These are phyloP conservation scores for Fusarium verrucosum DNA, from an alignment of 2,329 filamentous ascomycete genomes.

Conservation along the genomic window DNA sequence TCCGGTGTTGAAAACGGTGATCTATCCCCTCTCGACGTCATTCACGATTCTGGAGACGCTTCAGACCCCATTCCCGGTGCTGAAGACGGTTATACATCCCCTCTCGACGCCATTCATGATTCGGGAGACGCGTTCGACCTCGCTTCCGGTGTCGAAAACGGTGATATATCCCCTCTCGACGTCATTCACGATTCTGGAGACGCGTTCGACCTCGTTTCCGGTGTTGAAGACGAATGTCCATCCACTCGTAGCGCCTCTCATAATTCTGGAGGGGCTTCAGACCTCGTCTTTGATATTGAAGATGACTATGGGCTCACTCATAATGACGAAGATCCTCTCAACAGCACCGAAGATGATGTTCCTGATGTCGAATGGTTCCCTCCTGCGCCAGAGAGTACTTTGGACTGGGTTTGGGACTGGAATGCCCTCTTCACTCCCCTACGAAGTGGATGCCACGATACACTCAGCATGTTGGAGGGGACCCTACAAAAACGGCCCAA, in stretches of 20 bases:
- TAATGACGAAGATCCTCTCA: not conserved
- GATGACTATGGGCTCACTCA: not conserved
- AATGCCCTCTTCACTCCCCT: not conserved
- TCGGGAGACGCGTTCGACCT: no score
- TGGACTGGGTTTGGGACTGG: conserved; percentile 2
- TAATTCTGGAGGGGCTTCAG: not conserved
- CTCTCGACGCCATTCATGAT: no score
- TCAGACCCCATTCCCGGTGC: not conserved
- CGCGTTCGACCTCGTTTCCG: no score
- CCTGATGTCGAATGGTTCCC: no score
- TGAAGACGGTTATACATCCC: not conserved
- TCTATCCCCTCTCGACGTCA: no score
- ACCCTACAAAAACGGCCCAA: not conserved
- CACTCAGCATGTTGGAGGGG: no score
- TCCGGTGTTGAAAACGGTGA: no score
- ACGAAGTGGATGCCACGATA: not conserved
- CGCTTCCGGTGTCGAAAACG: no score
- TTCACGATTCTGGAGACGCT: not conserved
- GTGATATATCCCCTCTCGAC: no score
- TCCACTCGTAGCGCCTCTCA: not conserved
- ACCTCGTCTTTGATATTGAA: not conserved
- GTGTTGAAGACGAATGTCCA: no score
- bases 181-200: no score
- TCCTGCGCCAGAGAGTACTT: not conserved
- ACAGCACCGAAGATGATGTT: not conserved